A percentile compares a stretch with the other conserved stretches of the same genome.
Evolutionary conservation across 495 filamentous ascomycete genomes (phyloP).

Genomic region (Talaromyces trachyspermus): DNA sequence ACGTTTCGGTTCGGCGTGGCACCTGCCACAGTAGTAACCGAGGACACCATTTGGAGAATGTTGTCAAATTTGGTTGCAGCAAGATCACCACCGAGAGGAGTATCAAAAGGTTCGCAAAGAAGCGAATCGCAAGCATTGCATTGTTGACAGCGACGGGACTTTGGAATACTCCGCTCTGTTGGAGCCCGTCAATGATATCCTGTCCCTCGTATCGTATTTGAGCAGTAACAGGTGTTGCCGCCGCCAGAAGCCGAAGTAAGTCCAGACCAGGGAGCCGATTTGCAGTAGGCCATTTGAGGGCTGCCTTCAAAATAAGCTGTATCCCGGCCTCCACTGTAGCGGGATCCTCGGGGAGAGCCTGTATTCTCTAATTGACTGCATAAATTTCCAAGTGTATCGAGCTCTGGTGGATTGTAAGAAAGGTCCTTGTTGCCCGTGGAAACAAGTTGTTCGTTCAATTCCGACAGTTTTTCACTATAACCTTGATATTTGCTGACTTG

Average conservation of each 20-base stretch:
- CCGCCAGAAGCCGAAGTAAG: conserved; percentile 70
- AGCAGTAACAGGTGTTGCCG: conserved; percentile 54
- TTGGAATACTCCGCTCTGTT: conserved; percentile 49
- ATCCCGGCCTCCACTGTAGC: conserved; percentile 39
- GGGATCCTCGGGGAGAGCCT: conserved; percentile 22
- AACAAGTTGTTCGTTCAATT: conserved; percentile 61
- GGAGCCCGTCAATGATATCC: conserved; percentile 36
- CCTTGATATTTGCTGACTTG: conserved; percentile 49
- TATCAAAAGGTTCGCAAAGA: conserved; percentile 86
- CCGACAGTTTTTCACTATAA: conserved; percentile 67
- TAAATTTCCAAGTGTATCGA: conserved; percentile 48
- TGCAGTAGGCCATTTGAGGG: conserved; percentile 67
- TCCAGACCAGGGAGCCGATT: conserved; percentile 80
- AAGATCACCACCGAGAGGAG: conserved; percentile 58
- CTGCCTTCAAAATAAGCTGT: conserved; percentile 55
- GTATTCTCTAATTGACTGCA: conserved; percentile 51
- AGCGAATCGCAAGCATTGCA: conserved; percentile 76
- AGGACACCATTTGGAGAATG: conserved; percentile 44
- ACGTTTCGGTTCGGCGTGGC: conserved; percentile 66
- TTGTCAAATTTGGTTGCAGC: conserved; percentile 51
- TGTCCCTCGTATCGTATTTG: conserved; percentile 51
- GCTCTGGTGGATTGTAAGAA: conserved; percentile 63
- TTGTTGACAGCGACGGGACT: conserved; percentile 57
- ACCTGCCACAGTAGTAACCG: conserved; percentile 33
- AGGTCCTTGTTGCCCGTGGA: conserved; percentile 62